These are phyloP conservation scores for Podospora pseudoanserina DNA, from an alignment of 495 filamentous ascomycete species.

Conservation along the genomic window DNA sequence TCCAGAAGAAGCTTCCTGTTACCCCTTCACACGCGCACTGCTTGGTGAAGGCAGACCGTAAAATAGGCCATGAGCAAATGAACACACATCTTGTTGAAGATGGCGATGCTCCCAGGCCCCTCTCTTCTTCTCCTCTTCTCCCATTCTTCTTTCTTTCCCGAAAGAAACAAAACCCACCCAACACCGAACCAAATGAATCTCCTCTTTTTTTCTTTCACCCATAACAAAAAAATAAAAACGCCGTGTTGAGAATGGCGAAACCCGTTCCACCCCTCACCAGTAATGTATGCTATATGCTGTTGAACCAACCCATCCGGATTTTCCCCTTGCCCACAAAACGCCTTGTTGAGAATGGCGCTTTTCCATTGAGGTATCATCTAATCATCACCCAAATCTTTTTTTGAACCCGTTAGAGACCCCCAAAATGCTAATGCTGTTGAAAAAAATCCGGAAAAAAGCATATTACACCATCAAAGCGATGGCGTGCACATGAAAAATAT, in stretches of 20 bases:
- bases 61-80: constrained; percentile 12
- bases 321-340: constrained; percentile 26
- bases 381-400: constrained; percentile 25
- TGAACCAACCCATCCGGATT: constrained; percentile 11
- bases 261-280: constrained; percentile 1
- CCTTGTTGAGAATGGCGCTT: constrained; percentile 37
- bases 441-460: constrained; percentile 33
- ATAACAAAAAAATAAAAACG: constrained; percentile 1
- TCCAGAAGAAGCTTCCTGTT: constrained; percentile 10
- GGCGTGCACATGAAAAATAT: constrained; percentile 3
- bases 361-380: constrained; percentile 34
- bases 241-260: constrained; percentile 1
- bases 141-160: neutral
- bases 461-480: constrained; percentile 14
- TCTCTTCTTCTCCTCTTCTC: neutral
- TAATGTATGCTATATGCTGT: constrained; percentile 10
- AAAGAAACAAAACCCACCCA: constrained; percentile 6
- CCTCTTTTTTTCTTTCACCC: neutral
- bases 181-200: constrained; percentile 12
- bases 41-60: constrained; percentile 23
- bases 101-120: constrained; percentile 11
- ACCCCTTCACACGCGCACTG: constrained; percentile 21
- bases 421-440: constrained; percentile 40
- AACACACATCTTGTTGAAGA: constrained; percentile 30
- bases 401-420: constrained; percentile 33